Conservation (phyloP, 352 stramenopile genomes). For the Pythium rhizo-oryzae region DNA sequence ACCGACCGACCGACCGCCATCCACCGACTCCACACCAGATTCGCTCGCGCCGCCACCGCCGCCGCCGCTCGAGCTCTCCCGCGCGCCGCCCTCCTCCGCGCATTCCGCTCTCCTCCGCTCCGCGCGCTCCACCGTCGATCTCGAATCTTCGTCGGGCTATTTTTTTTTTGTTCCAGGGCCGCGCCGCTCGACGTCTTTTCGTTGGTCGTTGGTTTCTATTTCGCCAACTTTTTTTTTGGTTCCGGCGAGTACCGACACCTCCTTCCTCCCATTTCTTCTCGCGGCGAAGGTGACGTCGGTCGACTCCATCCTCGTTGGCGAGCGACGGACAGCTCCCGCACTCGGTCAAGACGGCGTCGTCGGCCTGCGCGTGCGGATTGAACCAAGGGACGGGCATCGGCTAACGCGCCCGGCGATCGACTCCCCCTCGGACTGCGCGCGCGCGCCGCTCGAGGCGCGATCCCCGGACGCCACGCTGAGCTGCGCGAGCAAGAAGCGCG, state of each 20-base stretch:
- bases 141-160: slow-evolving; percentile 1
- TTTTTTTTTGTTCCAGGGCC: slow-evolving; percentile 5
- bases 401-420: slow-evolving; percentile 31
- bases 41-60: neutral
- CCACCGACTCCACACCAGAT: neutral
- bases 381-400: slow-evolving; percentile 53
- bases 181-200: slow-evolving; percentile 12
- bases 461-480: slow-evolving; percentile 23
- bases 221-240: slow-evolving; percentile 17
- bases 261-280: no score
- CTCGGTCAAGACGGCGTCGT: slow-evolving; percentile 49
- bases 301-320: slow-evolving; percentile 19
- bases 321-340: slow-evolving; percentile 41
- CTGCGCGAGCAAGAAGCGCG: slow-evolving; percentile 27
- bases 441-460: slow-evolving; percentile 4
- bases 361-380: slow-evolving; percentile 33
- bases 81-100: neutral
- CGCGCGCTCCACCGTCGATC: neutral
- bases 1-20: slow-evolving; percentile 18
- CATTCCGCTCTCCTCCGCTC: slow-evolving; percentile 1
- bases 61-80: neutral
- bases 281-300: slow-evolving; percentile 15
- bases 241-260: no score
- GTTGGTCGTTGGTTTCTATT: slow-evolving; percentile 13
- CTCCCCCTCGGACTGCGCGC: neutral